These are phyloP conservation scores for Syncephalastrum monosporum DNA, from an alignment of 371 early-diverging fungal species.

Conservation along the genomic window DNA sequence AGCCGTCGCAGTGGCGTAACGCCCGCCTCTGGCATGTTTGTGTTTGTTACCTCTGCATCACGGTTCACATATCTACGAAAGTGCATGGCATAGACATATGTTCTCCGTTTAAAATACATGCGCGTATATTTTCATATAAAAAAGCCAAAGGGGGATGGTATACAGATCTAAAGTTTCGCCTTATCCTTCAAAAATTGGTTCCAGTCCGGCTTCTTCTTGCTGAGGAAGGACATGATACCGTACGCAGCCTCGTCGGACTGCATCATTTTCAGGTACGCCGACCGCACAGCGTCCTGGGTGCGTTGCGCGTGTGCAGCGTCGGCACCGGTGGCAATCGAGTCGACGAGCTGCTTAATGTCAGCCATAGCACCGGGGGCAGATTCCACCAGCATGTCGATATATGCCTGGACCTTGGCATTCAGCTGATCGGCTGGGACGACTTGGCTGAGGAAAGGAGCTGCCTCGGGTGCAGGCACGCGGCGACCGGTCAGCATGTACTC, in stretches of 20 bases:
- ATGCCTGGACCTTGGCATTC: slow-evolving; percentile 41
- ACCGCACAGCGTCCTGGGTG: slow-evolving; percentile 36
- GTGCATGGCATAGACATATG: no score
- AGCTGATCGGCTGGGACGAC: slow-evolving; percentile 36
- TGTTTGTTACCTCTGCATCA: no score
- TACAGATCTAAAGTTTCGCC: slow-evolving; percentile 29
- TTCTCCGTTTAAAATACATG: no score
- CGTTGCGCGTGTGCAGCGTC: slow-evolving; percentile 23
- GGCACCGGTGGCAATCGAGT: slow-evolving; percentile 39
- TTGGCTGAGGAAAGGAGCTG: slow-evolving; percentile 38
- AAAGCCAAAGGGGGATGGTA: no score
- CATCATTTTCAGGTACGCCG: slow-evolving; percentile 63
- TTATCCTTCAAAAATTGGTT: slow-evolving; percentile 35
- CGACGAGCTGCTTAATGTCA: slow-evolving; percentile 51
- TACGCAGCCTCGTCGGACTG: slow-evolving; percentile 66
- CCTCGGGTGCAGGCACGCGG: slow-evolving; percentile 43
- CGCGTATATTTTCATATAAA: no score
- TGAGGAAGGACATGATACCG: slow-evolving; percentile 62
- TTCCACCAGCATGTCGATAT: slow-evolving; percentile 44
- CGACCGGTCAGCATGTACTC: slow-evolving; percentile 69
- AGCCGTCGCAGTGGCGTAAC: no score
- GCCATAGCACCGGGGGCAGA: slow-evolving; percentile 61
- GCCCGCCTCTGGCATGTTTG: no score
- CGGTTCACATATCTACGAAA: no score
- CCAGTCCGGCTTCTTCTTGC: slow-evolving; percentile 63